These are phyloP conservation scores for Penstemon davidsonii DNA, from an alignment of 257 asterid species.

Conservation along the genomic window DNA sequence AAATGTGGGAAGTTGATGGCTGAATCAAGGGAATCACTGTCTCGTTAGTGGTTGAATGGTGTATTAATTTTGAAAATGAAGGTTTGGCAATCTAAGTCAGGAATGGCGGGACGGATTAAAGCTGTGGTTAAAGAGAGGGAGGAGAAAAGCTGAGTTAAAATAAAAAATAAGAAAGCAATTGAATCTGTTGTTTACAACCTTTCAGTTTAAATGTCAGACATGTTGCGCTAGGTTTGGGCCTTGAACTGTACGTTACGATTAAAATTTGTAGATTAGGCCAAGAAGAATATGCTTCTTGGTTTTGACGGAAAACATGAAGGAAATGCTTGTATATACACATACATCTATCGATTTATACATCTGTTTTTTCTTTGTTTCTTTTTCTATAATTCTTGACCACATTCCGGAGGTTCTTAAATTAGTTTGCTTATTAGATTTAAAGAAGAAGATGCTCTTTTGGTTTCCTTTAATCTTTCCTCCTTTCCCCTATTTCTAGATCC, in stretches of 20 bases:
- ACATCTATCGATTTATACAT: neutral
- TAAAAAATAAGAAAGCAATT: neutral
- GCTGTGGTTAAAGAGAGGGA: conserved; percentile 1
- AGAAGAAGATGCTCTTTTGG: too few relatives aligned
- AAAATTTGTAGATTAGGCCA: neutral
- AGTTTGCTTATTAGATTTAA: too few relatives aligned
- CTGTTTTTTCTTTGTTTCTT: neutral
- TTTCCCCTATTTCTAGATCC: too few relatives aligned
- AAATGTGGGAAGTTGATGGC: neutral
- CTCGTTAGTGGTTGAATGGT: neutral
- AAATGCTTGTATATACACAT: neutral
- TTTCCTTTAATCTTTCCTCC: too few relatives aligned
- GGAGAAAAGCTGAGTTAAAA: neutral
- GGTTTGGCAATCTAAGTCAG: neutral
- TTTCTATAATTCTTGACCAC: neutral
- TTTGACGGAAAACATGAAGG: neutral
- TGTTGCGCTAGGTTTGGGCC: conserved; percentile 9
- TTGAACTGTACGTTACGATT: neutral
- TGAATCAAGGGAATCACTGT: neutral
- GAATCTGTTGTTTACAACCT: neutral
- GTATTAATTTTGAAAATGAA: conserved; percentile 1
- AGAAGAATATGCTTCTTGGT: neutral
- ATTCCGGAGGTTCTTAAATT: neutral
- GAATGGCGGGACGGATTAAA: neutral
- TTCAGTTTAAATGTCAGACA: neutral